phyloP scores from a whole-genome alignment of 495 filamentous ascomycete species.

The Podospora conica region DNA sequence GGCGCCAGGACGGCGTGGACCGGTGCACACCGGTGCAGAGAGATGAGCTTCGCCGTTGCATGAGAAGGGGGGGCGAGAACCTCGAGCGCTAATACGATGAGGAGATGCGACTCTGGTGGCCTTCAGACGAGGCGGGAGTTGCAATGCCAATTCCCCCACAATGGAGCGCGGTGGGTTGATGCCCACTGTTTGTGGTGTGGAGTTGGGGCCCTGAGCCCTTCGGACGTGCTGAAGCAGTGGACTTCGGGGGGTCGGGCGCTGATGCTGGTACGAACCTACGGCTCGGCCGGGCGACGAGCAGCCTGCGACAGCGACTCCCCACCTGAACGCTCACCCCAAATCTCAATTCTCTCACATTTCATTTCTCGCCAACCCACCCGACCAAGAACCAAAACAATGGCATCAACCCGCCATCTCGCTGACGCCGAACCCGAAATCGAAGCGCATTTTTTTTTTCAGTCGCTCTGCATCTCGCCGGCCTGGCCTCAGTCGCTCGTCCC shows the following conservation, averaged over 20 bases:
- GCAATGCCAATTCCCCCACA: not conserved
- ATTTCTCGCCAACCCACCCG: not conserved
- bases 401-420: not conserved
- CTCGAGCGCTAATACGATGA: not conserved
- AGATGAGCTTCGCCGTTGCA: not conserved
- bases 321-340: not conserved
- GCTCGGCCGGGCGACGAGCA: not conserved
- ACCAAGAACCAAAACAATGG: not conserved
- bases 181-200: not conserved
- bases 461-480: too few species aligned
- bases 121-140: not conserved
- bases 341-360: not conserved
- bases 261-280: not conserved
- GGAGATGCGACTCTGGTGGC: not conserved
- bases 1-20: not conserved
- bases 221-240: not conserved
- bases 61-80: not conserved
- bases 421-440: not conserved
- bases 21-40: not conserved
- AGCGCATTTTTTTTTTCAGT: too few species aligned
- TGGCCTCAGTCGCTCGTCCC: not conserved
- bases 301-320: not conserved
- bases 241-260: not conserved
- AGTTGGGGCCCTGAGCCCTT: not conserved
- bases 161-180: not conserved